Evolutionary conservation across 2,329 filamentous ascomycete genomes (phyloP).

Genomic region (Emmonsia crescens): DNA sequence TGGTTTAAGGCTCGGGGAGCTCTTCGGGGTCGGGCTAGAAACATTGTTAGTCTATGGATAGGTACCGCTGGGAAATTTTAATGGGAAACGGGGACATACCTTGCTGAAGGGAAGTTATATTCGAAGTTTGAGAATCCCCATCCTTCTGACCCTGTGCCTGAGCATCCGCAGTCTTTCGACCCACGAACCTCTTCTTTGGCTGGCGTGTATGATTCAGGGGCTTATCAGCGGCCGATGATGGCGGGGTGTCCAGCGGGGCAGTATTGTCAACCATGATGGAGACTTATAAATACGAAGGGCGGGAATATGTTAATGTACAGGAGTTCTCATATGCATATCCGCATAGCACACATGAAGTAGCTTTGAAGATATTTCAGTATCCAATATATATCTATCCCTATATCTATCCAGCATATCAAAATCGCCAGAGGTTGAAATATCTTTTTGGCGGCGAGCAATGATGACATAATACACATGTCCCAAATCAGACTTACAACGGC

Average conservation of each 20-base stretch:
- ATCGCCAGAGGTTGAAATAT: background rate
- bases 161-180: conserved; percentile 56
- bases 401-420: background rate
- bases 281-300: background rate
- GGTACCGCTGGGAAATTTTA: background rate
- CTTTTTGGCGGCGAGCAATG: background rate
- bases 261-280: background rate
- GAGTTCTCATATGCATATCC: background rate
- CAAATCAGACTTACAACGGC: background rate
- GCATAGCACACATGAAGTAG: background rate
- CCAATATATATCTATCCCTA: background rate
- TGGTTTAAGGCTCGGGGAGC: conserved; percentile 77
- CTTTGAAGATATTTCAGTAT: background rate
- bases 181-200: conserved; percentile 88
- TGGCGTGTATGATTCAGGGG: conserved; percentile 40
- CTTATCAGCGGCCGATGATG: background rate
- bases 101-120: conserved; percentile 37
- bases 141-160: conserved; percentile 41
- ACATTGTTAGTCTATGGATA: conserved; percentile 10
- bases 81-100: conserved; percentile 19
- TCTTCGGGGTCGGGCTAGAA: conserved; percentile 61
- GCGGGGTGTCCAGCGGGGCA: background rate
- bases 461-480: background rate
- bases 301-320: background rate
- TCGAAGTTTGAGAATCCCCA: conserved; percentile 39